These are phyloP conservation scores for Amanita pseudoporphyria DNA, from an alignment of 768 basidiomycete genomes.

Conservation along the genomic window DNA sequence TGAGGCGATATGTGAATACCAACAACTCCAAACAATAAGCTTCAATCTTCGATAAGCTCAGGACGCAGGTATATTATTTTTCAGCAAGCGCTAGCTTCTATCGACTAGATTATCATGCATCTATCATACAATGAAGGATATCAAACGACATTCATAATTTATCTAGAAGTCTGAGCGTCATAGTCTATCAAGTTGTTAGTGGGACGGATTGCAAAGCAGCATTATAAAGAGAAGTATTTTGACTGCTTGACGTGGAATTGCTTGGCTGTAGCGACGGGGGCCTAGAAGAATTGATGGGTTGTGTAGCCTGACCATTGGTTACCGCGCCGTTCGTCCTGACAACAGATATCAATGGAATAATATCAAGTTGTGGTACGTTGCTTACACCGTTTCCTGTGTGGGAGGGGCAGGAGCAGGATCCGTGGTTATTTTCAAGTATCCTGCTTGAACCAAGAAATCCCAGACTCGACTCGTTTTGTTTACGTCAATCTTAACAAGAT, in stretches of 20 bases:
- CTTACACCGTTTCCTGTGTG: conserved; percentile 2
- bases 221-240: conserved; percentile 29
- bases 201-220: conserved; percentile 23
- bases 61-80: too few species aligned
- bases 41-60: too few species aligned
- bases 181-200: conserved; percentile 7
- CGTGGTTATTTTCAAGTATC: conserved; percentile 64
- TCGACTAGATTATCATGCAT: not conserved
- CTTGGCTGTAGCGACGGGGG: conserved; percentile 5
- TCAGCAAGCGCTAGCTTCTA: not conserved
- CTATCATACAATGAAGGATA: conserved; percentile 1
- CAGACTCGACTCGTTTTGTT: conserved; percentile 89
- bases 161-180: not conserved
- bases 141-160: conserved; percentile 2
- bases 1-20: not conserved
- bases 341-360: not conserved
- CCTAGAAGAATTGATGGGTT: not conserved
- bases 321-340: not conserved
- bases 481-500: conserved; percentile 87
- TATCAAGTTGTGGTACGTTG: not conserved
- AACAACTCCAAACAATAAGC: not conserved
- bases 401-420: conserved; percentile 20
- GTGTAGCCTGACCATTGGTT: not conserved
- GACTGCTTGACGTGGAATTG: conserved; percentile 23
- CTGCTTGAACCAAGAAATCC: conserved; percentile 86